These are phyloP conservation scores for Aureococcus anophagefferens DNA, from an alignment of 108 stramenopile species.

Conservation along the genomic window DNA sequence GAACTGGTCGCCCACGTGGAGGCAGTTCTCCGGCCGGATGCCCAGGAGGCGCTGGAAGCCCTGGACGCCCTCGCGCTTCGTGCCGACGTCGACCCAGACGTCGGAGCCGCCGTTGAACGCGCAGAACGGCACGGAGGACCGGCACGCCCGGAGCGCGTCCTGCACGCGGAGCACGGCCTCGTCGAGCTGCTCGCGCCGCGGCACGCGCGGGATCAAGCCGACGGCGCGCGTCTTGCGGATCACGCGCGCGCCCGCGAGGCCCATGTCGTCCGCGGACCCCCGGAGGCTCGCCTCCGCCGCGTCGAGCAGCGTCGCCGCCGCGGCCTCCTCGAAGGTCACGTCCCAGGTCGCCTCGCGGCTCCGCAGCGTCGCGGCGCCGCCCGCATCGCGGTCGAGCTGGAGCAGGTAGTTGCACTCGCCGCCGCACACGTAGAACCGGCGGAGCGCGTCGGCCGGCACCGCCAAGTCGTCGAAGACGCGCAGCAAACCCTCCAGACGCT, in stretches of 20 bases:
- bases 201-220: constrained; percentile 53
- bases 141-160: constrained; percentile 30
- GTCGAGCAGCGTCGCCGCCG: constrained; percentile 69
- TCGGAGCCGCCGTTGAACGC: constrained; percentile 86
- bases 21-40: constrained; percentile 50
- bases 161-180: constrained; percentile 72
- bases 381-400: constrained; percentile 14
- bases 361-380: too few species aligned
- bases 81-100: constrained; percentile 83
- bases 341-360: too few species aligned
- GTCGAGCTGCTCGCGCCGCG: constrained; percentile 70
- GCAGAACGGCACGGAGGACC: constrained; percentile 60
- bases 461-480: constrained; percentile 57
- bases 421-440: constrained; percentile 81
- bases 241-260: constrained; percentile 49
- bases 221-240: constrained; percentile 77
- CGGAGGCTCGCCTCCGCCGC: constrained; percentile 50
- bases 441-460: constrained; percentile 51
- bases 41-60: constrained; percentile 66
- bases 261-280: constrained; percentile 48
- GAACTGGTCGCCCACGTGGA: constrained; percentile 85
- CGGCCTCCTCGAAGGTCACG: too few species aligned
- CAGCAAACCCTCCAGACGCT: constrained; percentile 66
- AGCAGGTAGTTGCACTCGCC: constrained; percentile 85
- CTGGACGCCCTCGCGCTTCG: constrained; percentile 79